phyloP scores from a whole-genome alignment of 2,329 filamentous ascomycete species.

The Tolypocladium album region DNA sequence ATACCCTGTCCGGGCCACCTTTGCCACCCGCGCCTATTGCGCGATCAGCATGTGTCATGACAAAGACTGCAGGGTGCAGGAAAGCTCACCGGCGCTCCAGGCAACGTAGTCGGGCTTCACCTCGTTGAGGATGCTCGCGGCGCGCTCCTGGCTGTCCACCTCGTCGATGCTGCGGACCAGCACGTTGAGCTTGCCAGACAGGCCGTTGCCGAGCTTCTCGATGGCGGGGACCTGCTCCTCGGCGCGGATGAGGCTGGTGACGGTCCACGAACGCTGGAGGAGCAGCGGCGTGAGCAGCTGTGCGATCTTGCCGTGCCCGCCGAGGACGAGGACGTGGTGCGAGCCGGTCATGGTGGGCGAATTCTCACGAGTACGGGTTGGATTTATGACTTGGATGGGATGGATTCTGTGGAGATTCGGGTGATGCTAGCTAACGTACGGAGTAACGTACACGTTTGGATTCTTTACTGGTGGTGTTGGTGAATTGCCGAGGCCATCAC shows the following conservation, averaged over 20 bases:
- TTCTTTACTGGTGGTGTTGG: not conserved
- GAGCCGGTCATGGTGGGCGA: constrained; percentile 16
- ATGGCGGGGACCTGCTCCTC: constrained; percentile 57
- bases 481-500: not conserved
- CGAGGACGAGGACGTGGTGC: constrained; percentile 58
- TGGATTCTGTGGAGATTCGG: no score
- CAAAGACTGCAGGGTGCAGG: not conserved
- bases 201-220: constrained; percentile 45
- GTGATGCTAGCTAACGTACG: not conserved
- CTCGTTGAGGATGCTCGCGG: constrained; percentile 48
- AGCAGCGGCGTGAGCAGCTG: constrained; percentile 67
- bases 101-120: constrained; percentile 56
- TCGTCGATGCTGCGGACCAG: constrained; percentile 63
- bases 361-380: not conserved
- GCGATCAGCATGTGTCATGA: not conserved
- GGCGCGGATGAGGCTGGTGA: constrained; percentile 69
- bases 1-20: constrained; percentile 39
- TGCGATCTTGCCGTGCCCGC: constrained; percentile 73
- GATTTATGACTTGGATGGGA: not conserved
- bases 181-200: constrained; percentile 55
- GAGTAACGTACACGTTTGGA: not conserved
- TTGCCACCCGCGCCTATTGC: constrained; percentile 44
- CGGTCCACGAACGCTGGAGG: constrained; percentile 61
- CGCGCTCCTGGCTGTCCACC: constrained; percentile 51
- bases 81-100: constrained; percentile 52